Conservation (phyloP, 208 protist species). For the Herpetomonas tarakana region DNA sequence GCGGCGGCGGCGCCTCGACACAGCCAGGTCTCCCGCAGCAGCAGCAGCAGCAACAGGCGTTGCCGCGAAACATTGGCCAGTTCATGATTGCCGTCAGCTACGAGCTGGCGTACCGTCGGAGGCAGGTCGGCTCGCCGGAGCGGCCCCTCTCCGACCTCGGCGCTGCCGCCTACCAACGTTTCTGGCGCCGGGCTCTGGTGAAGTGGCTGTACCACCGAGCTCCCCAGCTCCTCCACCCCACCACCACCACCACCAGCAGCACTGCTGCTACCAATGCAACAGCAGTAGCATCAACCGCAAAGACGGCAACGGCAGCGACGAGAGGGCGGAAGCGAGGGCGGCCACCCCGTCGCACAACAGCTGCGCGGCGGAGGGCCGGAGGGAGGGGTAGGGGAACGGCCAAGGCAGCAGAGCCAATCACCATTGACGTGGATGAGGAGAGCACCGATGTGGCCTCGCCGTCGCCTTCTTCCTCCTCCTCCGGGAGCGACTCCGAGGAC, state of each 20-base stretch:
- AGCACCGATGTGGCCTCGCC: background rate
- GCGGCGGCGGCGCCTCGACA: background rate
- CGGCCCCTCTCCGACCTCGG: constrained; percentile 99
- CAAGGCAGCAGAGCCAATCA: background rate
- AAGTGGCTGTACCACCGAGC: constrained; percentile 43
- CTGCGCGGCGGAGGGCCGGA: background rate
- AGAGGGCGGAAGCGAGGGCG: background rate
- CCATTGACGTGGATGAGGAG: background rate
- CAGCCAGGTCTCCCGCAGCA: background rate
- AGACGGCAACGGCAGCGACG: background rate
- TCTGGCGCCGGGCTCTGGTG: constrained; percentile 78
- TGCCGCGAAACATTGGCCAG: constrained; percentile 89
- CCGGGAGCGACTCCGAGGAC: background rate
- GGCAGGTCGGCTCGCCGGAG: constrained; percentile 96
- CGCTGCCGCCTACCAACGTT: constrained; percentile 85
- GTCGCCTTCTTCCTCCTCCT: background rate
- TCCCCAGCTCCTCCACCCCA: background rate
- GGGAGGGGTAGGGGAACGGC: no score
- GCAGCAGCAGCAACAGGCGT: background rate
- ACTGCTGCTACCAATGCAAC: background rate
- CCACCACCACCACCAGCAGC: background rate
- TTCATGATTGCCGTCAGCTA: constrained; percentile 98
- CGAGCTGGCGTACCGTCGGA: constrained; percentile 95
- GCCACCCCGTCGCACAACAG: background rate
- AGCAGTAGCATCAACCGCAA: background rate